These are phyloP conservation scores for Metschnikowia sp. DNA, from an alignment of 805 yeast genomes.

Conservation along the genomic window DNA sequence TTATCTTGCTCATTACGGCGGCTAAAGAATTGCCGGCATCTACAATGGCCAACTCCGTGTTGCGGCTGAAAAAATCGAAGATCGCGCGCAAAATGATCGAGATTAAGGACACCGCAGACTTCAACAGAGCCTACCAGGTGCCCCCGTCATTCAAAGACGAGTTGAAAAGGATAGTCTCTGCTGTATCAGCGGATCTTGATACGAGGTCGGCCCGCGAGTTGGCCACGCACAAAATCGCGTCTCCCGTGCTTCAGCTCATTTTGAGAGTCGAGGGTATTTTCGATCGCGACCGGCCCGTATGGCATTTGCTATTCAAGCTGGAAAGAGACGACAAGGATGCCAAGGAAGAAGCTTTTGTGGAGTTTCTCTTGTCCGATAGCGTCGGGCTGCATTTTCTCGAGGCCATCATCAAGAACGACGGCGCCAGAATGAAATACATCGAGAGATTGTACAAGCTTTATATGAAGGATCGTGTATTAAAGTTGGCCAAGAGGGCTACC, in stretches of 20 bases:
- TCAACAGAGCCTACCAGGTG: slow-evolving; percentile 60
- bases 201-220: slow-evolving; percentile 55
- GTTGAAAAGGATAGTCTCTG: slow-evolving; percentile 47
- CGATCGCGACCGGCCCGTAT: slow-evolving; percentile 66
- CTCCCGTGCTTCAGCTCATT: slow-evolving; percentile 81
- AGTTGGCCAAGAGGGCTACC: slow-evolving; percentile 75
- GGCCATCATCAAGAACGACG: slow-evolving; percentile 58
- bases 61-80: slow-evolving; percentile 80
- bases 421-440: slow-evolving; percentile 59
- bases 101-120: slow-evolving; percentile 73
- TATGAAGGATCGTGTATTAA: slow-evolving; percentile 70
- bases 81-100: slow-evolving; percentile 93
- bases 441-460: slow-evolving; percentile 67
- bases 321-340: slow-evolving; percentile 50
- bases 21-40: slow-evolving; percentile 79
- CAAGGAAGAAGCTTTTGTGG: slow-evolving; percentile 76
- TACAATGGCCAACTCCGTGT: slow-evolving; percentile 60
- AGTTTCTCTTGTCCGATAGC: slow-evolving; percentile 76
- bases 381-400: slow-evolving; percentile 95
- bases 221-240: slow-evolving; percentile 75
- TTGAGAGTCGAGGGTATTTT: slow-evolving; percentile 79
- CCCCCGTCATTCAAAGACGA: slow-evolving; percentile 67
- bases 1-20: slow-evolving; percentile 64
- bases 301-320: slow-evolving; percentile 59
- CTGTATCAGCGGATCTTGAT: slow-evolving; percentile 35